Conservation (phyloP, 2,329 filamentous ascomycete species). For the Trichoderma atrobrunneum region DNA sequence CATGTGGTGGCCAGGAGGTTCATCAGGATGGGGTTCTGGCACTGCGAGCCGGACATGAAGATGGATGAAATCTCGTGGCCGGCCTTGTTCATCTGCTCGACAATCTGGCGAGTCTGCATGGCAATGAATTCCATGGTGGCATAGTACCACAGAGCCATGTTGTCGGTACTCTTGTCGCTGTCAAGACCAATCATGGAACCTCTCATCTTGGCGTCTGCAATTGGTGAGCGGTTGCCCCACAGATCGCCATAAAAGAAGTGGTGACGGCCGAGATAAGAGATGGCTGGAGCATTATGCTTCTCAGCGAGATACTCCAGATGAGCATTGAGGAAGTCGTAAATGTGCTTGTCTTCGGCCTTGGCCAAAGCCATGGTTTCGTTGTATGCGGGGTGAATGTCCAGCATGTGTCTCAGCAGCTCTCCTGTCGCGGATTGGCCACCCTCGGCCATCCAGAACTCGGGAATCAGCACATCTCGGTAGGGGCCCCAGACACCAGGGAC, state of each 20-base stretch:
- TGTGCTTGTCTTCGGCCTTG: constrained; percentile 78
- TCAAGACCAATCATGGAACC: constrained; percentile 84
- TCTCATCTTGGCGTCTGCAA: constrained; percentile 91
- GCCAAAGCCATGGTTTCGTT: constrained; percentile 75
- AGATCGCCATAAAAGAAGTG: constrained; percentile 99
- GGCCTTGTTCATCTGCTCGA: constrained; percentile 87
- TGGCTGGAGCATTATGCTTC: constrained; percentile 65
- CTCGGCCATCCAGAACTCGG: constrained; percentile 94
- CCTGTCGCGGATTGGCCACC: constrained; percentile 96
- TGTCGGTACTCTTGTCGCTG: constrained; percentile 81
- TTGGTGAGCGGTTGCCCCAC: constrained; percentile 92
- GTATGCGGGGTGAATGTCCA: constrained; percentile 92
- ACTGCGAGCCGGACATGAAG: constrained; percentile 98
- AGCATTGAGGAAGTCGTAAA: constrained; percentile 92
- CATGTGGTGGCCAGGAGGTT: constrained; percentile 86
- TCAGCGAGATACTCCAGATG: constrained; percentile 76
- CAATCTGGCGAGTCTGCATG: constrained; percentile 91
- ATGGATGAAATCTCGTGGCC: constrained; percentile 88
- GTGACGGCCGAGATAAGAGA: constrained; percentile 85
- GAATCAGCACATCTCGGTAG: constrained; percentile 89
- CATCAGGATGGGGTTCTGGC: constrained; percentile 93
- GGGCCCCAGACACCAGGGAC: constrained; percentile 96
- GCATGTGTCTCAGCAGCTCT: constrained; percentile 87
- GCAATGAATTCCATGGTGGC: constrained; percentile 98
- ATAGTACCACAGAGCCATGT: constrained; percentile 89